Base-by-base conservation (phyloP, 352 stramenopile genomes). In the Aphanomyces euteiches region DNA sequence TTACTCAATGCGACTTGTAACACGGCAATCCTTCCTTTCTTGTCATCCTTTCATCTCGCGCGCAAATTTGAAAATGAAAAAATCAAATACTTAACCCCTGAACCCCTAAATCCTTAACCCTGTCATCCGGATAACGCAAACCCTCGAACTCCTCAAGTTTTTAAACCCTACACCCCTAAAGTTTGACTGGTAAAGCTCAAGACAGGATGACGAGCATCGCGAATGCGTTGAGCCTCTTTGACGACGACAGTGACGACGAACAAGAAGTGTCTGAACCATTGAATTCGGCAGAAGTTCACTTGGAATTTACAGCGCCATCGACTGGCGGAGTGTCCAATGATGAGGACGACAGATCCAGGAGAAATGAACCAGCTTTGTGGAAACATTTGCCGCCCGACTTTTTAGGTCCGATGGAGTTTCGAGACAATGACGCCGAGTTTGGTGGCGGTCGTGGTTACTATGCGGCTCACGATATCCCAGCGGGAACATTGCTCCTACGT, bases 391-490 rank as follows among this genome's bases (percentile, higher is more conserved):
- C 83, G 38, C 92, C 93, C 36, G 73, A 94, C 13, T 95, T 85
- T 40, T 73, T 97, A 8, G 89, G 88, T 0, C 82, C 92, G 21
- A 90, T 97, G 48, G 72, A 89, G 39, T 73, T 96, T 5, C 66
- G 82, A 8, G 83, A 74, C 38, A 83, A 80, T 64, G 87, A 75
- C 61, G 71, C 73, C 4, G 66, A 78, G 47, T 74, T 92, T 8
- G 91, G 93, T 34, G 92, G 92, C 45, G 84, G 81, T n/a, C 77
- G 93, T 21, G 93, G 91, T 17, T 98, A 97, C 57, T 82, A 97
- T 36, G 93, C 93, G 1, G 78, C 74, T 5, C 68, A 74, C 47
- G 79, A 96, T 56, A 70, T 98, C 19, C 73, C 82, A 50, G 82
- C 92, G 4, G 94, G 94, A 56, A 98, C 92, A 66, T 82, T 91